Conservation (phyloP, 2,329 filamentous ascomycete genomes). For the Ascochyta fabae region DNA sequence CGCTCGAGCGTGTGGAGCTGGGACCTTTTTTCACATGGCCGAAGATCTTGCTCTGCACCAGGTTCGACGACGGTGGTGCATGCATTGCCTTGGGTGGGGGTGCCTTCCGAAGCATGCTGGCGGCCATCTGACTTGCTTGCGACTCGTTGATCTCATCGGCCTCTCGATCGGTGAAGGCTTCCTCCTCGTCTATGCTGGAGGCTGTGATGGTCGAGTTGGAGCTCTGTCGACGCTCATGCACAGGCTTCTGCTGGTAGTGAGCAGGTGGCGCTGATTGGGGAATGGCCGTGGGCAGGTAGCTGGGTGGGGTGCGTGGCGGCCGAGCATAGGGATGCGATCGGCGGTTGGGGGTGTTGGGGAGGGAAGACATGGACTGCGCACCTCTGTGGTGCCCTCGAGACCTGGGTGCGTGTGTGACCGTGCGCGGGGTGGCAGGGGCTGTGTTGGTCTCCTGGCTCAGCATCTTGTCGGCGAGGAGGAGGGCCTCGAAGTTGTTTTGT, state of each 20-base stretch:
- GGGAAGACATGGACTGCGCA: slow-evolving; percentile 81
- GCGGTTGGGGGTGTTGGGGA: slow-evolving; percentile 76
- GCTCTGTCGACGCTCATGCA: slow-evolving; percentile 64
- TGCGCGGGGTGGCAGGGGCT: slow-evolving; percentile 72
- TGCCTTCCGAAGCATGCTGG: slow-evolving; percentile 72
- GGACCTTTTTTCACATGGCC: slow-evolving; percentile 65
- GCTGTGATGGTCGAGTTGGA: slow-evolving; percentile 65
- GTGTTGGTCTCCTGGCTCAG: slow-evolving; percentile 78
- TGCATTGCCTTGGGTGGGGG: slow-evolving; percentile 49
- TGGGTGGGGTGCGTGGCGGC: slow-evolving; percentile 58
- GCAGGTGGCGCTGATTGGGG: slow-evolving; percentile 52
- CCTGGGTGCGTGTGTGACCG: slow-evolving; percentile 56
- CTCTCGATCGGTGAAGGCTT: slow-evolving; percentile 64
- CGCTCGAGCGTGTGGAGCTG: slow-evolving; percentile 43
- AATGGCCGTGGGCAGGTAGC: slow-evolving; percentile 38
- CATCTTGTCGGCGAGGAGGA: slow-evolving; percentile 76
- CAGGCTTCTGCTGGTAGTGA: slow-evolving; percentile 41
- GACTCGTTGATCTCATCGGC: slow-evolving; percentile 74
- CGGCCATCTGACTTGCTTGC: slow-evolving; percentile 78
- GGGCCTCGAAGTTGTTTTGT: slow-evolving; percentile 74
- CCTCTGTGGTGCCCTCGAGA: slow-evolving; percentile 72
- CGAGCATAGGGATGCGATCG: slow-evolving; percentile 63
- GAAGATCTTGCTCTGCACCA: slow-evolving; percentile 68
- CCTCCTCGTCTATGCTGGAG: slow-evolving; percentile 50
- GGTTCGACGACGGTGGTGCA: slow-evolving; percentile 30